Base-by-base conservation (phyloP, 1,284 basidiomycete species). In the Cryptococcus maquisensis region DNA sequence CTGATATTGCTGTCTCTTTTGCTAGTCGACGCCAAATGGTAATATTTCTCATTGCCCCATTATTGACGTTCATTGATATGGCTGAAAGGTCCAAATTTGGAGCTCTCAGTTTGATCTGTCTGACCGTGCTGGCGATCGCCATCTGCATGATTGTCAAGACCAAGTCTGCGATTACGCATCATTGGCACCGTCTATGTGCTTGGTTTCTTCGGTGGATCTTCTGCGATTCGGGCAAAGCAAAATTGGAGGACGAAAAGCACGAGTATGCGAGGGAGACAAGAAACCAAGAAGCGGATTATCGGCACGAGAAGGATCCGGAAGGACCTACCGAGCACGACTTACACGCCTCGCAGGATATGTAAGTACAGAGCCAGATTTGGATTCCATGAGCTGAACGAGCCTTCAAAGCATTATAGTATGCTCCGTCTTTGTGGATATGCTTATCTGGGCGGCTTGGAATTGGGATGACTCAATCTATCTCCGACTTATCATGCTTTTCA, bases 401-500 rank as follows among this genome's bases (percentile, higher is more conserved):
- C 47, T 32, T 7, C 32, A 21, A 44, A 65, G 64, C 6, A 66
- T 59, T 28, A 54, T 56, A 18, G 46, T 24, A 10, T 59, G 57
- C 38, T 59, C 51, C 2, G 12, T 59, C 1, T 16, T 54, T 16
- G 55, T 66, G 26, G 49, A 40, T 18, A 23, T 51, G 3, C 24
- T 65, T 23, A 36, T 64, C 1, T 47, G 20, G 38, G 37, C 60
- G 16, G 42, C 58, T 1, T 71, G 68, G 68, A 58, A 59, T 28
- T 52, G 62, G 42, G 56, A 61, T 50, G 68, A 71, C 42, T 68
- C 68, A 21, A 62, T 66, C 35, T 61, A 39, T 18, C 55, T 71
- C 12, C 65, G 68, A 21, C 69, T 66, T 47, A 49, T 65, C 20
- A 64, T 71, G 50, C 60, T 71, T 23, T 64, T 63, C 48, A 61